Evolutionary conservation across 805 yeast species (phyloP).

Genomic region (Wickerhamiella alocasiicola): DNA sequence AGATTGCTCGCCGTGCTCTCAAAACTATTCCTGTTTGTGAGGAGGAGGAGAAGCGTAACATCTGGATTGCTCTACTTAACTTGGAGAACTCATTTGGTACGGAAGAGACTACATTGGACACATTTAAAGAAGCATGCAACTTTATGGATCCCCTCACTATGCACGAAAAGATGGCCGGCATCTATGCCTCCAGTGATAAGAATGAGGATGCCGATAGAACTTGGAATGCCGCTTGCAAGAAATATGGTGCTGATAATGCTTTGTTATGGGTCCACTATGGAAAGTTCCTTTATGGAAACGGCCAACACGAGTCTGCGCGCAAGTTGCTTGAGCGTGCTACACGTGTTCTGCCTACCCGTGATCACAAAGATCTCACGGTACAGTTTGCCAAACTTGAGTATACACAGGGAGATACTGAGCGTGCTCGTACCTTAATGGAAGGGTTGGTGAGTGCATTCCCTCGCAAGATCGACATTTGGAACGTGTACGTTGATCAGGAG

Average conservation of each 20-base stretch:
- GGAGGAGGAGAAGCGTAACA: conserved; percentile 82
- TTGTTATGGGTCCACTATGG: conserved; percentile 78
- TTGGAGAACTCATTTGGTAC: conserved; percentile 90
- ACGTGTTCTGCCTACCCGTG: conserved; percentile 32
- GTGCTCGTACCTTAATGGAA: conserved; percentile 88
- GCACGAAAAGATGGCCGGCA: conserved; percentile 67
- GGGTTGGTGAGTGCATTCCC: conserved; percentile 84
- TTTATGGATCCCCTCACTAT: conserved; percentile 80
- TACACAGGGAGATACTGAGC: conserved; percentile 70
- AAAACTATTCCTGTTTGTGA: conserved; percentile 82
- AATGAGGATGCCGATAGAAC: conserved; percentile 54
- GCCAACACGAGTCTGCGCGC: conserved; percentile 40
- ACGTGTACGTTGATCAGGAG: conserved; percentile 88
- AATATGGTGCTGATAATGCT: conserved; percentile 57
- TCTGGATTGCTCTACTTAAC: conserved; percentile 91
- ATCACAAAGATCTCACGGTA: conserved; percentile 49
- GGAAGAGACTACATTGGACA: conserved; percentile 64
- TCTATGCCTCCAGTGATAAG: conserved; percentile 64
- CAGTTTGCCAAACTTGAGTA: conserved; percentile 87
- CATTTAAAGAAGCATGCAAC: conserved; percentile 74
- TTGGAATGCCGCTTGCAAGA: conserved; percentile 58
- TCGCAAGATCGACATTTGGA: conserved; percentile 88
- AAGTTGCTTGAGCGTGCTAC: conserved; percentile 58
- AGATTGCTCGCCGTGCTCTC: conserved; percentile 82
- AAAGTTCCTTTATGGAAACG: conserved; percentile 53